phyloP scores from a whole-genome alignment of 2,329 filamentous ascomycete genomes.

The Domatiomyces catenatus region DNA sequence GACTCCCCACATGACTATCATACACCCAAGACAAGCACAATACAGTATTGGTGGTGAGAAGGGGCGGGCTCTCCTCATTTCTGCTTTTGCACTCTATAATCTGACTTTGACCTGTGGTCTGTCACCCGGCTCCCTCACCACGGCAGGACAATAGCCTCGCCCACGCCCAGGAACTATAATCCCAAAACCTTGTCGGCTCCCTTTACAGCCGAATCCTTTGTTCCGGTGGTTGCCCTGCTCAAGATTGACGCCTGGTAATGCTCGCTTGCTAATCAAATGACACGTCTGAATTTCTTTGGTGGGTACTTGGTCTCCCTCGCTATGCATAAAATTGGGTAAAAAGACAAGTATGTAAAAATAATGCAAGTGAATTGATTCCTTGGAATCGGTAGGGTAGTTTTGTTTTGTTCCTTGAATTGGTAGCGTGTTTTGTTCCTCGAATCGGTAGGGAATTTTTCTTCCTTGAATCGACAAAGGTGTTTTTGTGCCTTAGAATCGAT shows the following conservation, averaged over 20 bases:
- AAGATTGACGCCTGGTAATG: neutral
- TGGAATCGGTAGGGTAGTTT: constrained; percentile 9
- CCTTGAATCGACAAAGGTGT: too few relatives aligned
- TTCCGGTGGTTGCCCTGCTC: neutral
- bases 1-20: neutral
- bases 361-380: neutral
- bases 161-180: neutral
- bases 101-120: neutral
- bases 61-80: neutral
- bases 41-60: neutral
- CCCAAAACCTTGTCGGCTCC: neutral
- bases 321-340: neutral
- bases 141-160: neutral
- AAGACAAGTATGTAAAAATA: neutral
- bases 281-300: neutral
- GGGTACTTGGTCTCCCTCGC: neutral
- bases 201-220: neutral
- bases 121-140: neutral
- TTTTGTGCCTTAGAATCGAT: constrained; percentile 8
- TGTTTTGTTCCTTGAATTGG: too few relatives aligned
- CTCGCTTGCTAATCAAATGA: constrained; percentile 2
- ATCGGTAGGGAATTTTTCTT: too few relatives aligned
- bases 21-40: neutral
- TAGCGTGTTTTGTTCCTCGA: too few relatives aligned
- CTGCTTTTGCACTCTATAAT: neutral